Conservation (phyloP, 2,329 filamentous ascomycete genomes). For the Decorospora gaudefroyi region DNA sequence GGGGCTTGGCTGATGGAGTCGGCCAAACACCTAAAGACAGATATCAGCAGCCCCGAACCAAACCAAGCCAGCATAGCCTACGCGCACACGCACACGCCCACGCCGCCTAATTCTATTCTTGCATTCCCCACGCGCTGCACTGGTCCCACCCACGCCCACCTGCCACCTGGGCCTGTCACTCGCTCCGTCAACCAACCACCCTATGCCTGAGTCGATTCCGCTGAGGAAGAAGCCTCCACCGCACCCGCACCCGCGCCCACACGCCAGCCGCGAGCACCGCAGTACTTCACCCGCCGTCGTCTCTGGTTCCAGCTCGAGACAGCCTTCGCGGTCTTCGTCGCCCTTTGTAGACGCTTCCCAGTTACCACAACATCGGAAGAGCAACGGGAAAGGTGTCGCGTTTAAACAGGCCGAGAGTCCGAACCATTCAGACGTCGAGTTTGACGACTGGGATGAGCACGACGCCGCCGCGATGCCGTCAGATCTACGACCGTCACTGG, state of each 20-base stretch:
- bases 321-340: slow-evolving; percentile 32
- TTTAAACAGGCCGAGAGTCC: slow-evolving; percentile 28
- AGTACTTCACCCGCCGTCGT: slow-evolving; percentile 31
- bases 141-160: slow-evolving; percentile 12
- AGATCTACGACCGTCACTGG: slow-evolving; percentile 52
- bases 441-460: slow-evolving; percentile 54
- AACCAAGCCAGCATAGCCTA: slow-evolving; percentile 3
- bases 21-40: slow-evolving; percentile 13
- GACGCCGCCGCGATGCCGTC: slow-evolving; percentile 56
- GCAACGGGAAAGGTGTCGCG: slow-evolving; percentile 7
- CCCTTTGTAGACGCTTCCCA: slow-evolving; percentile 32
- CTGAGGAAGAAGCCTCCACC: slow-evolving; percentile 37
- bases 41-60: slow-evolving; percentile 12
- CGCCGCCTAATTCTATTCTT: slow-evolving; percentile 13
- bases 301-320: slow-evolving; percentile 25
- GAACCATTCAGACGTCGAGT: slow-evolving; percentile 44
- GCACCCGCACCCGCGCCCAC: slow-evolving; percentile 21
- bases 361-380: slow-evolving; percentile 8
- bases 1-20: slow-evolving; percentile 16
- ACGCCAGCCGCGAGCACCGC: slow-evolving; percentile 18
- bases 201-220: slow-evolving; percentile 47
- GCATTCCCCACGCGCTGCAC: slow-evolving; percentile 9
- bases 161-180: slow-evolving; percentile 17
- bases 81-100: slow-evolving; percentile 5
- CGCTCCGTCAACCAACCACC: slow-evolving; percentile 29